Evolutionary conservation across 257 asterid species (phyloP).

Genomic region (Dorcoceras hygrometricum): DNA sequence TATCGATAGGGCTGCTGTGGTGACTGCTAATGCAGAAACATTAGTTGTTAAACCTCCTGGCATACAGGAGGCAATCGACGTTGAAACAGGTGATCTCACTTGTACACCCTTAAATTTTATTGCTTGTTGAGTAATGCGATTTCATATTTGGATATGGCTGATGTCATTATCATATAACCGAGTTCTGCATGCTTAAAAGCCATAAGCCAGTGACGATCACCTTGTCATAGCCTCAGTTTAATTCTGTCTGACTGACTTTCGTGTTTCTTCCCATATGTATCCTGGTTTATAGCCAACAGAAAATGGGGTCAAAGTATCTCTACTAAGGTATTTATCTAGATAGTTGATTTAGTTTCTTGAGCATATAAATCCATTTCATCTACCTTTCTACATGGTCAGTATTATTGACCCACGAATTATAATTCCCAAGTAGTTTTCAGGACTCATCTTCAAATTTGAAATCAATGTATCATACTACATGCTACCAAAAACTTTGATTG

Average conservation of each 20-base stretch:
- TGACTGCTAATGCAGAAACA: constrained; percentile 84
- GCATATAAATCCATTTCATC: neutral
- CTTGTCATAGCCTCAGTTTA: neutral
- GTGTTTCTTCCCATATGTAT: neutral
- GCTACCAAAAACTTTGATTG: too few species aligned
- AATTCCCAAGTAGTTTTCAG: neutral
- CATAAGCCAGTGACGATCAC: neutral
- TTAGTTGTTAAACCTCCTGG: constrained; percentile 63
- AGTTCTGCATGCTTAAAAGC: neutral
- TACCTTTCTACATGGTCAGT: neutral
- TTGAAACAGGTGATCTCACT: constrained; percentile 58
- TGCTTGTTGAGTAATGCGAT: neutral
- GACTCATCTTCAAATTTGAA: neutral
- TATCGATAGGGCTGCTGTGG: constrained; percentile 61
- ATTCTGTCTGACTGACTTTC: neutral
- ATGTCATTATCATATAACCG: too few species aligned
- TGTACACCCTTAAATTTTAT: neutral
- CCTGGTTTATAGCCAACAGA: neutral
- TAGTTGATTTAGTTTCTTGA: neutral
- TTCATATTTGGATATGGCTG: neutral
- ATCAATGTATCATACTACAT: neutral
- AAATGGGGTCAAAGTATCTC: neutral
- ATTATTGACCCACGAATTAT: too few species aligned
- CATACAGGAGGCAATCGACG: constrained; percentile 70
- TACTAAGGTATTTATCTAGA: neutral